These are phyloP conservation scores for Hyphopichia khmerensis DNA, from an alignment of 1,139 yeast genomes.

Conservation along the genomic window DNA sequence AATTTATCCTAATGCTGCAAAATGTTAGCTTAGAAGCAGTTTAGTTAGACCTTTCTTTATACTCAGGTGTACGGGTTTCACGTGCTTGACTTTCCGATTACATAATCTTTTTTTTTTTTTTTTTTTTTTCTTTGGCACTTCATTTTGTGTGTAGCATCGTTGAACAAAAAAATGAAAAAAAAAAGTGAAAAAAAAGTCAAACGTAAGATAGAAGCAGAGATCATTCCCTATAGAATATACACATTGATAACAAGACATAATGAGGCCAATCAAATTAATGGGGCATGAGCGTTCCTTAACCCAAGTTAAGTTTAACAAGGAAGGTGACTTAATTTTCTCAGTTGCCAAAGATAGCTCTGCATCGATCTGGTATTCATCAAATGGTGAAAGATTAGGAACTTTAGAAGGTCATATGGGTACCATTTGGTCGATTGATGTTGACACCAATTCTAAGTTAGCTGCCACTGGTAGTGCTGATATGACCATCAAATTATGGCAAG, in stretches of 20 bases:
- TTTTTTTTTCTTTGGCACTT: no score
- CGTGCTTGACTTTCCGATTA: background rate
- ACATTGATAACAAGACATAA: slow-evolving; percentile 11
- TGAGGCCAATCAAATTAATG: slow-evolving; percentile 59
- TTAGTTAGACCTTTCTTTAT: background rate
- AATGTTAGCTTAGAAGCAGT: no score
- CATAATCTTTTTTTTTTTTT: background rate
- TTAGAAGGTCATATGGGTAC: slow-evolving; percentile 87
- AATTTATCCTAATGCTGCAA: no score
- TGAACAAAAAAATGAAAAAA: slow-evolving; percentile 1
- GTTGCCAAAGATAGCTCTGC: slow-evolving; percentile 88
- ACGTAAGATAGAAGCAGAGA: background rate
- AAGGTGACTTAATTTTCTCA: slow-evolving; percentile 91
- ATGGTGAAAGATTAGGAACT: slow-evolving; percentile 97
- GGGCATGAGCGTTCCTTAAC: slow-evolving; percentile 88
- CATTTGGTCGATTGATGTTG: slow-evolving; percentile 92
- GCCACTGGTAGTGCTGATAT: slow-evolving; percentile 93
- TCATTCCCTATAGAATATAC: background rate
- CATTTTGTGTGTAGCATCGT: slow-evolving; percentile 1
- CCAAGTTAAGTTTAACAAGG: slow-evolving; percentile 90
- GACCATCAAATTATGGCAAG: slow-evolving; percentile 82
- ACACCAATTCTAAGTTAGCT: slow-evolving; percentile 62
- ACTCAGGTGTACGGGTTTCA: background rate
- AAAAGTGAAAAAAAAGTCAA: slow-evolving; percentile 1
- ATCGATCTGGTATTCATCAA: slow-evolving; percentile 92